Evolutionary conservation across 345 rosid species (phyloP).

Genomic region (Lenwebbia sp.): DNA sequence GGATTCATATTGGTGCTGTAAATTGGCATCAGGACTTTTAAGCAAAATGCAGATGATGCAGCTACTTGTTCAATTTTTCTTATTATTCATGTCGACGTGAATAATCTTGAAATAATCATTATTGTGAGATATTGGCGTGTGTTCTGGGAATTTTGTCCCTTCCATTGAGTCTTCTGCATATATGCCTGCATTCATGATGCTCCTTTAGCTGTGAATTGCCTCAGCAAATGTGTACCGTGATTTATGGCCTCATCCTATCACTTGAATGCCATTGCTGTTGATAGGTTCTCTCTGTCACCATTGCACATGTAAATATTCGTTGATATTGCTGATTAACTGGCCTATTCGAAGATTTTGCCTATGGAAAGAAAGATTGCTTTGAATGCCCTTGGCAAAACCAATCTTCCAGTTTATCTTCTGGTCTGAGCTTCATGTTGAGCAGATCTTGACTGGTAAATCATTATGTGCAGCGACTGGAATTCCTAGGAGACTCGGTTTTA

Average conservation of each 20-base stretch:
- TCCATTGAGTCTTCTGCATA: not conserved
- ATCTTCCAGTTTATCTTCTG: not conserved
- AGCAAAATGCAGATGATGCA: not conserved
- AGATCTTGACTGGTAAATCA: not conserved
- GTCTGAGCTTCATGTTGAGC: not conserved
- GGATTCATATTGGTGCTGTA: not conserved
- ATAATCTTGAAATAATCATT: not conserved
- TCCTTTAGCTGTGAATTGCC: not conserved
- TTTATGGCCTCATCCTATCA: not conserved
- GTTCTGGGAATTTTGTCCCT: not conserved
- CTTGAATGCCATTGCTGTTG: not conserved
- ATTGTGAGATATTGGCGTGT: not conserved
- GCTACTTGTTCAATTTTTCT: not conserved
- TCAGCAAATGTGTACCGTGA: not conserved
- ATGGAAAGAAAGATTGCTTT: not conserved
- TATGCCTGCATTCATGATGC: not conserved
- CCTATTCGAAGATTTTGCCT: not conserved
- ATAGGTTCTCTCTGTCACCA: not conserved
- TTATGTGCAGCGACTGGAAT: constrained; percentile 70
- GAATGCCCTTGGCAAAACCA: not conserved
- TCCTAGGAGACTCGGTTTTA: constrained; percentile 83
- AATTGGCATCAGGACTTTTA: not conserved
- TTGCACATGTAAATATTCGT: not conserved
- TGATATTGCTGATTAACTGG: not conserved
- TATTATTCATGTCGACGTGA: too few relatives aligned